Evolutionary conservation across 345 rosid genomes (phyloP).

Genomic region (Bruguiera parviflora): DNA sequence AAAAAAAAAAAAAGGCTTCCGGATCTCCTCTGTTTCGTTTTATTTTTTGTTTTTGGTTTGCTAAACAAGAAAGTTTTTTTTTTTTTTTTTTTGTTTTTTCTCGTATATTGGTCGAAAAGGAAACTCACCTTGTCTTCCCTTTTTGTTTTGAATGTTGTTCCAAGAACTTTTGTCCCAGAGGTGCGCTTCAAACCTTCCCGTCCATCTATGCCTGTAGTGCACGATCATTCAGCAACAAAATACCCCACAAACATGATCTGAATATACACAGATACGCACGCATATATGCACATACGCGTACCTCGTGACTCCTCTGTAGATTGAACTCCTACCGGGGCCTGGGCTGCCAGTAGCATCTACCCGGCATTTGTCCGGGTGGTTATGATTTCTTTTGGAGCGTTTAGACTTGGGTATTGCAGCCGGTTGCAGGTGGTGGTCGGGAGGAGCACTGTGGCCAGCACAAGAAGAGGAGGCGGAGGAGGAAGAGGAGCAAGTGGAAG

Average conservation of each 20-base stretch:
- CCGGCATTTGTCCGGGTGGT: constrained; percentile 22
- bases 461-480: constrained; percentile 36
- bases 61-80: no score
- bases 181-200: constrained; percentile 95
- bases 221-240: not conserved
- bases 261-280: not conserved
- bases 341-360: constrained; percentile 24
- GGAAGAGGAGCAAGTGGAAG: constrained; percentile 22
- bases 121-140: constrained; percentile 81
- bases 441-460: constrained; percentile 18
- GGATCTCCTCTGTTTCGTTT: constrained; percentile 36
- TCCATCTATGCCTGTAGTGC: constrained; percentile 82
- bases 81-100: not conserved
- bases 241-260: not conserved
- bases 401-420: constrained; percentile 37
- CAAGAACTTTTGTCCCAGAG: constrained; percentile 97
- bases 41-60: not conserved
- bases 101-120: not conserved
- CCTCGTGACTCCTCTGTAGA: constrained; percentile 98
- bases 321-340: constrained; percentile 61
- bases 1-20: constrained; percentile 2
- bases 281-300: constrained; percentile 1
- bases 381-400: constrained; percentile 40
- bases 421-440: constrained; percentile 3
- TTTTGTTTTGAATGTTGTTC: constrained; percentile 87